Conservation (phyloP, 139 green algal species). For the Nannochloris sp. region DNA sequence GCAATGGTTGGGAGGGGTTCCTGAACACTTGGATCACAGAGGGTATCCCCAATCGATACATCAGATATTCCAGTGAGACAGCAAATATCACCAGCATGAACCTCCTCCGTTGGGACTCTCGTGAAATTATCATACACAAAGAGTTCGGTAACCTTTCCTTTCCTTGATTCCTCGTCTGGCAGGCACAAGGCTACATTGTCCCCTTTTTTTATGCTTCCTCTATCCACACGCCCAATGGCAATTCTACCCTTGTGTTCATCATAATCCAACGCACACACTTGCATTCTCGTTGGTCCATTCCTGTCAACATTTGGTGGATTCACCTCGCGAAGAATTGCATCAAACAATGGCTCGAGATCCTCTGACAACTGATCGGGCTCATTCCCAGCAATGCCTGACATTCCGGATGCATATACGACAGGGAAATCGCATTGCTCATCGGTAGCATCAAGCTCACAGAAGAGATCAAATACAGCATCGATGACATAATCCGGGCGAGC, state of each 20-base stretch:
- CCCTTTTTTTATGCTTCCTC: conserved; percentile 62
- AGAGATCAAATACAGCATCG: conserved; percentile 90
- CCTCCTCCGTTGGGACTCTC: conserved; percentile 43
- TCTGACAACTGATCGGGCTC: conserved; percentile 55
- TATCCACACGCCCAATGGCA: conserved; percentile 74
- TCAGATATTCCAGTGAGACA: conserved; percentile 66
- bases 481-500: conserved; percentile 77
- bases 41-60: conserved; percentile 91
- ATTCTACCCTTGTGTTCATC: conserved; percentile 95
- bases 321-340: conserved; percentile 77
- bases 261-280: conserved; percentile 91
- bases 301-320: conserved; percentile 56
- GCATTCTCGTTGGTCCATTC: conserved; percentile 56
- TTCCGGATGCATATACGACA: conserved; percentile 87
- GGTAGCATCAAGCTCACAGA: conserved; percentile 85
- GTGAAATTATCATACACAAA: conserved; percentile 97
- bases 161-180: conserved; percentile 16
- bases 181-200: conserved; percentile 34
- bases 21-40: conserved; percentile 50
- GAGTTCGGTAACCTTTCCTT: conserved; percentile 73
- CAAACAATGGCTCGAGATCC: conserved; percentile 89
- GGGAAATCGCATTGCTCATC: conserved; percentile 89
- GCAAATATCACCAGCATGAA: conserved; percentile 88
- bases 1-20: conserved; percentile 83
- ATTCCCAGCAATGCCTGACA: conserved; percentile 79